These are phyloP conservation scores for Amaranthus cruentus DNA, from an alignment of 148 eudicot genomes.

Conservation along the genomic window DNA sequence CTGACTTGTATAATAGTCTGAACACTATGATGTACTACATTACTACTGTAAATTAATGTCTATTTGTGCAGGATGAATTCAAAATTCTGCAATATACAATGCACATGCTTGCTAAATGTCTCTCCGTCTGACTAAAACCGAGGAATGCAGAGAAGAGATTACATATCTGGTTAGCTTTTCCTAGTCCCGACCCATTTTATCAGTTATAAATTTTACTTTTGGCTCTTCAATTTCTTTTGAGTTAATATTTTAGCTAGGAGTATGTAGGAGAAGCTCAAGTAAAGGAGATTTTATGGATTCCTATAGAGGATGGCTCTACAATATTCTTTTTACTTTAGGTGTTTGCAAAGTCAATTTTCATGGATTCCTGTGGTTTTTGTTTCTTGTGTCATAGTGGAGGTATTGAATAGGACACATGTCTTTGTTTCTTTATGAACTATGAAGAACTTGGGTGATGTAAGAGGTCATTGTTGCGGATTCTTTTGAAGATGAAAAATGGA, in stretches of 20 bases:
- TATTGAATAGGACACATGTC: constrained; percentile 10
- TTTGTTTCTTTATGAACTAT: constrained; percentile 15
- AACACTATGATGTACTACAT: too few relatives aligned
- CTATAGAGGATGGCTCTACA: not conserved
- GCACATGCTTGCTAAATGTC: not conserved
- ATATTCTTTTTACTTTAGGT: not conserved
- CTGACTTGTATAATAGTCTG: too few relatives aligned
- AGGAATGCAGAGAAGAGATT: constrained; percentile 9
- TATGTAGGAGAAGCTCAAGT: too few relatives aligned
- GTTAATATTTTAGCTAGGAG: not conserved
- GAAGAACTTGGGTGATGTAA: constrained; percentile 19
- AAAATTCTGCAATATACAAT: too few relatives aligned
- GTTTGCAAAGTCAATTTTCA: constrained; percentile 1
- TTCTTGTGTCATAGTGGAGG: not conserved
- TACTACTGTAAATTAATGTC: too few relatives aligned
- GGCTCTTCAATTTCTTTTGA: constrained; percentile 27
- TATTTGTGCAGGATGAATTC: too few relatives aligned
- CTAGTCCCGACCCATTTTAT: not conserved
- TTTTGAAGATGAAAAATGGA: constrained; percentile 7
- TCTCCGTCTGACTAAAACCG: constrained; percentile 17
- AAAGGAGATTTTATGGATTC: too few relatives aligned
- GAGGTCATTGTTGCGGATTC: constrained; percentile 11
- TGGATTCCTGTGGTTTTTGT: constrained; percentile 12
- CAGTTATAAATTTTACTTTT: constrained; percentile 9
- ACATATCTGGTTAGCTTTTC: not conserved